Conservation (phyloP, 257 asterid species). For the Solanum stenotomum region DNA sequence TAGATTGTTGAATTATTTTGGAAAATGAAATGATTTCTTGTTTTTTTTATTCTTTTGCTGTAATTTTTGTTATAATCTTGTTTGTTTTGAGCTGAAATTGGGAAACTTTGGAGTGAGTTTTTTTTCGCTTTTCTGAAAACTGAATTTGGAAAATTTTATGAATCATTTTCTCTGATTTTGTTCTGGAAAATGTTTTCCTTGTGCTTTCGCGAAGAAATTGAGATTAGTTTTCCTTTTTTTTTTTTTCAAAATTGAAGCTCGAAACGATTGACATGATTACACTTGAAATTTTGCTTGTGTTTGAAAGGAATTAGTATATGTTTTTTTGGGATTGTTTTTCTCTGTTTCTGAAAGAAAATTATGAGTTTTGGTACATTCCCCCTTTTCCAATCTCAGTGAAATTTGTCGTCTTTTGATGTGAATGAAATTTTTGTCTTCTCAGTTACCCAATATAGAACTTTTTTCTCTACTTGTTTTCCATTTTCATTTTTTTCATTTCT, state of each 20-base stretch:
- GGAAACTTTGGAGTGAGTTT: not conserved
- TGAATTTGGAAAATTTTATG: not conserved
- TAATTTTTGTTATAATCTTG: not conserved
- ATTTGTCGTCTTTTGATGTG: not conserved
- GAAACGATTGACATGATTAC: not conserved
- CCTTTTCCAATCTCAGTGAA: not conserved
- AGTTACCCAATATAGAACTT: not conserved
- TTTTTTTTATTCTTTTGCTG: not conserved
- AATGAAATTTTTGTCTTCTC: not conserved
- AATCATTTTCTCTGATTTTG: not conserved
- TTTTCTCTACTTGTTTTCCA: not conserved
- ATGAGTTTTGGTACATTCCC: not conserved
- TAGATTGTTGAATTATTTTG: not conserved
- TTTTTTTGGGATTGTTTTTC: not conserved
- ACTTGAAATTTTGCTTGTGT: not conserved
- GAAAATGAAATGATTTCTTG: not conserved
- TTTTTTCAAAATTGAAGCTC: not conserved
- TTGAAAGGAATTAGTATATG: not conserved
- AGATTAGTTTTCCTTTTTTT: not conserved
- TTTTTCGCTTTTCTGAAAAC: not conserved
- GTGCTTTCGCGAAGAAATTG: not conserved
- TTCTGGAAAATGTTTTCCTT: not conserved
- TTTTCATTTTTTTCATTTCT: not conserved
- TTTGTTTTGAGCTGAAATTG: not conserved
- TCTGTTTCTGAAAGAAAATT: not conserved